phyloP scores from a whole-genome alignment of 2,329 filamentous ascomycete genomes.

The Lasiodiplodia citricola region DNA sequence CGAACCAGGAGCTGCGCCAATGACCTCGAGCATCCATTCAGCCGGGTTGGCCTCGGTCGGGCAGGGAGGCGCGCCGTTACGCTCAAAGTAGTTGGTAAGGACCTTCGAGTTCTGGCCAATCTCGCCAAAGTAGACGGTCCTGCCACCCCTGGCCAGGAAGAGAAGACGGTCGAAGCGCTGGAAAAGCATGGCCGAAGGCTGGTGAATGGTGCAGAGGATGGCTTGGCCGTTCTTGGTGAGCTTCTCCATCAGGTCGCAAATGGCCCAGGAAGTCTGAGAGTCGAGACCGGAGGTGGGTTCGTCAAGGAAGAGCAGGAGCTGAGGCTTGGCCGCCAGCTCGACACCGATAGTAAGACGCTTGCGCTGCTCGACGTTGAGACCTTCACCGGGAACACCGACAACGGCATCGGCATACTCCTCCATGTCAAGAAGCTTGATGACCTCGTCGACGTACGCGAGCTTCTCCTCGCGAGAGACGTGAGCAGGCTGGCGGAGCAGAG shows the following conservation, averaged over 20 bases:
- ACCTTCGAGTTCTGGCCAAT: conserved; percentile 70
- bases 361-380: conserved; percentile 62
- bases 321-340: conserved; percentile 58
- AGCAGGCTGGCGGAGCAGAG: conserved; percentile 77
- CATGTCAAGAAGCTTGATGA: conserved; percentile 88
- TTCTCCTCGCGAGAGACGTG: conserved; percentile 72
- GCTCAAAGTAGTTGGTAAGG: conserved; percentile 75
- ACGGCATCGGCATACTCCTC: conserved; percentile 83
- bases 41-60: conserved; percentile 76
- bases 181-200: conserved; percentile 88
- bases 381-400: conserved; percentile 84
- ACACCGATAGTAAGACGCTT: conserved; percentile 68
- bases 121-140: conserved; percentile 77
- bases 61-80: conserved; percentile 69
- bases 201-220: conserved; percentile 71
- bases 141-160: conserved; percentile 74
- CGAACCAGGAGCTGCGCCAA: conserved; percentile 58
- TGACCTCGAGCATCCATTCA: conserved; percentile 75
- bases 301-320: conserved; percentile 73
- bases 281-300: conserved; percentile 76
- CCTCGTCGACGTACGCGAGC: conserved; percentile 81
- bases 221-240: conserved; percentile 63
- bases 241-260: conserved; percentile 30
- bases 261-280: conserved; percentile 42
- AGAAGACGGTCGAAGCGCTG: conserved; percentile 81